Base-by-base conservation (phyloP, 495 filamentous ascomycete species). In the Sphaerosporella brunnea region DNA sequence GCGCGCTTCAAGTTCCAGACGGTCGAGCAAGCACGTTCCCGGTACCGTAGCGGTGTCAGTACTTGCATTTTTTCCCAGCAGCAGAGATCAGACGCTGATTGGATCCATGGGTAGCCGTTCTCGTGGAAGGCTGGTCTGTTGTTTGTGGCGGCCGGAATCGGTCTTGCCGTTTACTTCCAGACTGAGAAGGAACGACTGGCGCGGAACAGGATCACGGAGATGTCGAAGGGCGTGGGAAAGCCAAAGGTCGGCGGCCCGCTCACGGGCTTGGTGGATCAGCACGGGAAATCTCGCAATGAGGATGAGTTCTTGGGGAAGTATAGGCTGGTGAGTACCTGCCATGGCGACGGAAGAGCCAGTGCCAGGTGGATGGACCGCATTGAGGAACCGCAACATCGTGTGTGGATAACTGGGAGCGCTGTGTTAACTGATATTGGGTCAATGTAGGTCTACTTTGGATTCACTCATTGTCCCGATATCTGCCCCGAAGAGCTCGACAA, bases 401-500 rank as follows among this genome's bases (percentile, higher is more conserved):
- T 15, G 37, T 16, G 37, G 37, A 20, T 16, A n/a, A n/a, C n/a
- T n/a, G n/a, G n/a, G n/a, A n/a, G n/a, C n/a, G 37, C 18, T 11
- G 15, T 16, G 2, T 15, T 4, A 20, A 11, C 35, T 37, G 40
- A 3, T 26, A 11, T 25, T 43, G 40, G 20, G 40, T 32, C 32
- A n/a, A n/a, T n/a, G 36, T 52, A 80, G 82, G 77, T 95, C 36
- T 97, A 97, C 65, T 97, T 96, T 62, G 90, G 90, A 54, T 97
- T 97, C 76, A 84, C 84, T 11, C 86, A 94, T 65, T 97, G 90
- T 63, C 90, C 90, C 10, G 90, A 97, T 64, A 97, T 97, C 64
- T 97, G 90, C 69, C 90, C 90, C 23, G 90, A 97, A 54, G 90
- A 97, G 68, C 78, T 97, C 45, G 90, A 97, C 64, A 97, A 97